A percentile compares a stretch with the other conserved stretches of the same genome.
phyloP scores from a whole-genome alignment of 2,329 filamentous ascomycete genomes.

The Xylaria sp. region DNA sequence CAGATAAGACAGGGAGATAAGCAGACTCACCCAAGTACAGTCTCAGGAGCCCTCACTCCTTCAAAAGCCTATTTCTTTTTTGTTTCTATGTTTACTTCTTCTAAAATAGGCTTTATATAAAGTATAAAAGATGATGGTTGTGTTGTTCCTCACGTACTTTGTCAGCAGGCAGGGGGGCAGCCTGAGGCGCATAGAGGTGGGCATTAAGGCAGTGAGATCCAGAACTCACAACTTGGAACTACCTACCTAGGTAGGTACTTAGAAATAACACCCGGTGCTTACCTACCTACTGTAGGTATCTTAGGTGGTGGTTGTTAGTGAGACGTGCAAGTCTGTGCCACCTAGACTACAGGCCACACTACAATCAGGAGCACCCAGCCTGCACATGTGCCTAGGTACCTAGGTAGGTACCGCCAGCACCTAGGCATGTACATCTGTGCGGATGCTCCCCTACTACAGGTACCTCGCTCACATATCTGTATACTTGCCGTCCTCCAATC shows the following conservation, averaged over 20 bases:
- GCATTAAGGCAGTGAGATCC: too few species aligned
- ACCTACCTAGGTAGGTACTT: not conserved
- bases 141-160: too few species aligned
- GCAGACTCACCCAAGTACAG: not conserved
- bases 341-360: not conserved
- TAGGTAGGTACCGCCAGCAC: not conserved
- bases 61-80: too few species aligned
- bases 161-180: too few species aligned
- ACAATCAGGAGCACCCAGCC: not conserved
- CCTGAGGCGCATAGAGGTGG: too few species aligned
- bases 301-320: not conserved
- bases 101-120: too few species aligned
- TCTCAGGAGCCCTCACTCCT: not conserved
- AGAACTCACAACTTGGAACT: too few species aligned
- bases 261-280: not conserved
- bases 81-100: too few species aligned
- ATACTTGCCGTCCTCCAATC: too few species aligned
- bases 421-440: not conserved
- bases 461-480: not conserved
- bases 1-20: slow-evolving; percentile 14
- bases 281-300: not conserved
- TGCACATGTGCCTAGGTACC: not conserved
- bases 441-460: not conserved
- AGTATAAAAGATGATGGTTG: too few species aligned
- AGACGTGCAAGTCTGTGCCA: not conserved